Conservation (phyloP, 331 rosid genomes). For the Dryas integrifolia region DNA sequence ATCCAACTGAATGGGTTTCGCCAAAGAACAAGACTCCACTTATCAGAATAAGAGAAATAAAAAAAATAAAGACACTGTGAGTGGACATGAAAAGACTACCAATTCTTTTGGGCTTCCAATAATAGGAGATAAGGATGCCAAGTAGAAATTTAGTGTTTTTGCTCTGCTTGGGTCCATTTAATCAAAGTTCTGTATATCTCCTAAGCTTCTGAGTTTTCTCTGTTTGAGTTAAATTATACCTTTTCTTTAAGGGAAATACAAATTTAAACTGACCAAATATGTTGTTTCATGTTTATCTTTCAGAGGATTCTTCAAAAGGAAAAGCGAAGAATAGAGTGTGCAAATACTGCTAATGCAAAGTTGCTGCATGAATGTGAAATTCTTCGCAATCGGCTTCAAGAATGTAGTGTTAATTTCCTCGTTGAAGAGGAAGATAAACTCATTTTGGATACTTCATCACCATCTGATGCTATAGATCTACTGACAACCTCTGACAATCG, state of each 20-base stretch:
- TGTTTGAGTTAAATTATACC: background rate
- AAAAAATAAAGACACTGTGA: background rate
- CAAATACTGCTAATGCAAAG: conserved; percentile 55
- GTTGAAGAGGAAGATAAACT: conserved; percentile 83
- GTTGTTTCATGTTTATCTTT: conserved; percentile 26
- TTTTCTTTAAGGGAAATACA: background rate
- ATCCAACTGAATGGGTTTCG: background rate
- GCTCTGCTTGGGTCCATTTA: too few species aligned
- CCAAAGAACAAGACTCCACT: background rate
- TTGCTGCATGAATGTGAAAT: conserved; percentile 79
- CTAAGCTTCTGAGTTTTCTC: background rate
- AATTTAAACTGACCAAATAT: background rate
- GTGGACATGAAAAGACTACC: background rate
- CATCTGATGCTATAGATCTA: conserved; percentile 81
- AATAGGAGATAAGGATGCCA: background rate
- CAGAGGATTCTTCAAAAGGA: conserved; percentile 72
- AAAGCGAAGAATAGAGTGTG: conserved; percentile 57
- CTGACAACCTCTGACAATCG: conserved; percentile 84
- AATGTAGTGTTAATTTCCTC: conserved; percentile 84
- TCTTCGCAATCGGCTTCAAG: conserved; percentile 74
- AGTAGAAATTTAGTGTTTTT: background rate
- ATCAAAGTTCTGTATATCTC: background rate
- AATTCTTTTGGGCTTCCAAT: background rate
- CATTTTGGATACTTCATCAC: conserved; percentile 57
- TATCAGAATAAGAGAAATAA: background rate